Evolutionary conservation across 2,329 filamentous ascomycete genomes (phyloP), one percentile per base, ranked within the genome.

Genomic region (Colletotrichum aenigma): DNA sequence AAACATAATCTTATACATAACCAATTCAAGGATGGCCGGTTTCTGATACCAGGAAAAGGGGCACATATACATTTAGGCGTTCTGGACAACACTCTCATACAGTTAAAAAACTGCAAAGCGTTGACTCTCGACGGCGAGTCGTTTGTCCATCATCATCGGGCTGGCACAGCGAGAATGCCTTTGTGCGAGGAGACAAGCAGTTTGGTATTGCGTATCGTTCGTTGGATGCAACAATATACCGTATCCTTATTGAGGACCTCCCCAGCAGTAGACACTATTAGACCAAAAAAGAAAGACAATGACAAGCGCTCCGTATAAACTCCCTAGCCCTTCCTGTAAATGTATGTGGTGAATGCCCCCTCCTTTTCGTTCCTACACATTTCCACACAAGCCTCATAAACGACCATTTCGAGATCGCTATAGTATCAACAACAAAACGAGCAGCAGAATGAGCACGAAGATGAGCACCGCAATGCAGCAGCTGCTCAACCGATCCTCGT

Each of bases 391-490:
- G 1, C 13, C 61, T n/a, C 34, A 43, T 21, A 15, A 64, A 21
- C 30, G 21, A 32, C 12, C 58, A 34, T 15, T 36, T n/a, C 12
- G 10, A 21, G 43, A 58, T 30, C 66, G 60, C 82, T 85, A 94
- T 79, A 94, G 81, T 61, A 94, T 85, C 80, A 94, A 81, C 58
- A 98, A 87, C 79, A 99, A 86, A 77, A 98, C 91, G 81, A 99
- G 88, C 80, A 99, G 86, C 32, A 99, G 86, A 74, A 98, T 95
- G 78, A 98, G 88, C 48, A 98, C 94, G 77, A 97, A 92, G 76
- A 98, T 98, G 80, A 98, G 89, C 24, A 97, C 87, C 6, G 89
- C 95, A 80, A 99, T 98, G 84, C 96, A 98, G 87, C 95, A 98
- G 84, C 95, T 95, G 79, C 95, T 98, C 87, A 87, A 89, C 81